Evolutionary conservation across 805 yeast genomes (phyloP), one percentile per base, ranked within the genome.

Genomic region (Starmera quercuum): DNA sequence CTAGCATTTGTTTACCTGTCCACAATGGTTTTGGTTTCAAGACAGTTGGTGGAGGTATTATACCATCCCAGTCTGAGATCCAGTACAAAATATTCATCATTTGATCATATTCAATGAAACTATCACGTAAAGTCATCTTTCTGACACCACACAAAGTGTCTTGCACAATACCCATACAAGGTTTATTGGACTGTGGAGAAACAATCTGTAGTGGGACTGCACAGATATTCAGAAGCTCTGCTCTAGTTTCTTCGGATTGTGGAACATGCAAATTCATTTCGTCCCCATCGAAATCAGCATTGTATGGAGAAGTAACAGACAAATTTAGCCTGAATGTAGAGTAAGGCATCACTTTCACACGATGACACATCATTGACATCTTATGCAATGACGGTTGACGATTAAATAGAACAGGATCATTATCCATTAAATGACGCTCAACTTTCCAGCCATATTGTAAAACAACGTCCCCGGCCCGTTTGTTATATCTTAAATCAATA

Each of bases 231-330:
- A 90, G 81, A 44, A 92, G 68, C 61, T 92, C 99, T 1, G 98
- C 96, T 56, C 97, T 76, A 0, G 98, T 88, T 60, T 92, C 99
- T 44, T 88, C 95, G 7, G 96, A 83, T 59, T 92, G 99, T 4
- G 99, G 98, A 47, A 90, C 98, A 55, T 92, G 99, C 66, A 92
- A 81, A 64, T 92, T 92, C 99, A 92, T 92, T 66, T 92, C 99
- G 63, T 92, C 99, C 72, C 99, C 99, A 68, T 92, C 99, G 69
- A 92, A 92, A 81, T 92, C 99, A 30, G 99, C 99, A 65, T 92
- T 92, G 63, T 92, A 92, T n/a, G 99, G 99, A 14, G 97, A 86
- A 0, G 98, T 92, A 30, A 92, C 98, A 18, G 97, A 92, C 57
- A 92, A 68, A 56, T 92, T 92, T 66, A 92, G 71, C 66, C 99